Base-by-base conservation (phyloP, 2,329 filamentous ascomycete species). In the Penicillium sp. region DNA sequence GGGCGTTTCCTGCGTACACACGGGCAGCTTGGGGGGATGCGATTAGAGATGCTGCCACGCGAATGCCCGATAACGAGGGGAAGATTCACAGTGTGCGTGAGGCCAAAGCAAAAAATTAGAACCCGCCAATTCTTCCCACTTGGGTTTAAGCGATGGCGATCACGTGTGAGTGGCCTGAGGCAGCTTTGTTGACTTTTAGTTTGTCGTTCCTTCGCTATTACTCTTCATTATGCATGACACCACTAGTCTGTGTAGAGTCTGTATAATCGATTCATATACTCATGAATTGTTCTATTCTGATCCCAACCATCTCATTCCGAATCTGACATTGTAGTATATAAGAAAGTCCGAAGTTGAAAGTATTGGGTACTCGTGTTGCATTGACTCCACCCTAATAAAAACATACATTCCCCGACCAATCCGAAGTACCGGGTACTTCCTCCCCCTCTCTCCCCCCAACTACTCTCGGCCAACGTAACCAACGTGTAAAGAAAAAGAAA, bases 31-130 rank as follows among this genome's bases (percentile, higher is more conserved):
- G 55, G 65, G 52, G 53, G 54, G 60, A 57, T 59, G 55, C 46
- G 53, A 46, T 61, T 54, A 55, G 60, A 57, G 57, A 63, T 53
- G 64, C 65, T 67, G 63, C 66, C 66, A 67, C 66, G 64, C 65
- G 64, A 66, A 61, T 60, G 60, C 59, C 62, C 60, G 58, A 55
- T 59, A 55, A 60, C 50, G 54, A 59, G 60, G 58, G 57, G 57
- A 55, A 61, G 59, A 58, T 49, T 57, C 58, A 55, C 60, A 64
- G 64, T 68, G 64, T 67, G 65, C 61, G 65, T 63, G 55, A 62
- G 57, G 60, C 62, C 41, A 38, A 31, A 62, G 54, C 61, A 57
- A 66, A 67, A 67, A 67, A 65, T 64, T 62, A 55, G 52, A 50
- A 53, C 51, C 58, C 55, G 49, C 51, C 48, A 57, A 49, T 55